These are phyloP conservation scores for Erodium moschatum DNA, from an alignment of 441 rosid species.

Conservation along the genomic window DNA sequence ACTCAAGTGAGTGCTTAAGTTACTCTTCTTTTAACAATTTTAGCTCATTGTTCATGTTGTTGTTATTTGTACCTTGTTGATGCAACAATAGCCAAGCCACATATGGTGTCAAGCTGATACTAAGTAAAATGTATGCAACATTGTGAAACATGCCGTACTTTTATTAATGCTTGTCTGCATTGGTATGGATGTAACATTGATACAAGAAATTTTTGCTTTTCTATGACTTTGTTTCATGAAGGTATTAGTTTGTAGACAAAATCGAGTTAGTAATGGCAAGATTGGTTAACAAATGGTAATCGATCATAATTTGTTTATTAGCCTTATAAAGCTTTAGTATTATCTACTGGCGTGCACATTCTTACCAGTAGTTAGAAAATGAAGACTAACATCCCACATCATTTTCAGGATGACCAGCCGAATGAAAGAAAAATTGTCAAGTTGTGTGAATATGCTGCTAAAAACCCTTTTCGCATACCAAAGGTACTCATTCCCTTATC, in stretches of 20 bases:
- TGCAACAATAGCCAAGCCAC: not conserved
- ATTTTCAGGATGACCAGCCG: slow-evolving; percentile 55
- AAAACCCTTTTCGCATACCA: slow-evolving; percentile 83
- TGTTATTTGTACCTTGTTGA: slow-evolving; percentile 3
- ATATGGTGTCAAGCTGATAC: slow-evolving; percentile 2
- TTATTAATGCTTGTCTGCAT: not conserved
- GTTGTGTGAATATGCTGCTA: slow-evolving; percentile 90
- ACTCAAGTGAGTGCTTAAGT: slow-evolving; percentile 48
- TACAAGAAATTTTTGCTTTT: not conserved
- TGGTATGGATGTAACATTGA: not conserved
- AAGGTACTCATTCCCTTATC: slow-evolving; percentile 39
- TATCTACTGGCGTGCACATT: too few species aligned
- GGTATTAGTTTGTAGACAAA: not conserved
- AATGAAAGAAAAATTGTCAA: slow-evolving; percentile 81
- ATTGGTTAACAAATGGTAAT: not conserved
- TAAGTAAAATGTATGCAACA: too few species aligned
- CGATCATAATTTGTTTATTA: not conserved
- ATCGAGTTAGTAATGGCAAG: not conserved
- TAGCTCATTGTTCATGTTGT: slow-evolving; percentile 1
- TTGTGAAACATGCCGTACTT: not conserved
- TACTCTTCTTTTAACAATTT: not conserved
- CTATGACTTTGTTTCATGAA: not conserved
- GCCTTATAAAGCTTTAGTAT: not conserved
- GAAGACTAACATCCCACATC: slow-evolving; percentile 12
- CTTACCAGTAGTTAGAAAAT: too few species aligned